These are phyloP conservation scores for Pterocarpus macrocarpus DNA, from an alignment of 306 rosid genomes.

Conservation along the genomic window DNA sequence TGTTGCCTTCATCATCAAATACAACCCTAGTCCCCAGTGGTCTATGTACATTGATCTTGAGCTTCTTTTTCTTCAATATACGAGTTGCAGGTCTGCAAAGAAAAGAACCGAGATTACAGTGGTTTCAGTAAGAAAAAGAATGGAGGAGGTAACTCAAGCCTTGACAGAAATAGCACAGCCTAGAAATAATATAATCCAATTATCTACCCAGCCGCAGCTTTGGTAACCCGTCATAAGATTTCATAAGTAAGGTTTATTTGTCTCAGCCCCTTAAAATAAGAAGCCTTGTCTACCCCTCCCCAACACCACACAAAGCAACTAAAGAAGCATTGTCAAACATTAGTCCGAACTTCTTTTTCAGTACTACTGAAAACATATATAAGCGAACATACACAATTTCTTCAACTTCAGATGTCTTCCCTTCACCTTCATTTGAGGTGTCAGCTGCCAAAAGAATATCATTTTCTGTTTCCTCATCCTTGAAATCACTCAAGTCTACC, in stretches of 20 bases:
- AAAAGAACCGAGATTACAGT: constrained; percentile 23
- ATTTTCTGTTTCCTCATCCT: constrained; percentile 59
- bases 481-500: constrained; percentile 52
- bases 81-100: constrained; percentile 64
- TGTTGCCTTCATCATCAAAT: constrained; percentile 88
- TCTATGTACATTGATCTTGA: constrained; percentile 81
- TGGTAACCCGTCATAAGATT: too few species aligned
- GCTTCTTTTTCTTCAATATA: constrained; percentile 82
- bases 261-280: constrained; percentile 15
- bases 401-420: constrained; percentile 51
- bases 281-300: background rate
- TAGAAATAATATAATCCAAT: constrained; percentile 10
- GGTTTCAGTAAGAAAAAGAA: constrained; percentile 1
- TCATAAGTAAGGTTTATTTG: background rate
- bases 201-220: background rate
- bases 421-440: constrained; percentile 47
- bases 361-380: constrained; percentile 5
- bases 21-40: constrained; percentile 85
- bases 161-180: background rate
- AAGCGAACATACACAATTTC: constrained; percentile 60
- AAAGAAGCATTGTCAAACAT: constrained; percentile 4
- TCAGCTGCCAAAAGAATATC: constrained; percentile 54
- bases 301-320: background rate
- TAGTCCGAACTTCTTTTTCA: background rate
- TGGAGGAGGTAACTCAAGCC: constrained; percentile 12